phyloP scores from a whole-genome alignment of 2,329 filamentous ascomycete species.

The Verticillium albo-atrum region DNA sequence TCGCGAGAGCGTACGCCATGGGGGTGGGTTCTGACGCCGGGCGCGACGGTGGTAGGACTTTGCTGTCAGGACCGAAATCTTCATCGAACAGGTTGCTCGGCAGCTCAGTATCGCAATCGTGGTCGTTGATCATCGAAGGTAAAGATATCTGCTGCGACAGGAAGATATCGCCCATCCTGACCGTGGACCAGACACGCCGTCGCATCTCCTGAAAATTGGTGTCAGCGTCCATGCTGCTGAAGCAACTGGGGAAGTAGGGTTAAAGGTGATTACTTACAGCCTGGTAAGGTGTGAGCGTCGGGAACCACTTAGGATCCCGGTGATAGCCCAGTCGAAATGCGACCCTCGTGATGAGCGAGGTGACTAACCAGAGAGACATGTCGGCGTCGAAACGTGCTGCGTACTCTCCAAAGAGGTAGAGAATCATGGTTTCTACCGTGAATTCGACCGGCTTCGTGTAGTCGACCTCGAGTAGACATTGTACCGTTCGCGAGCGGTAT shows the following conservation, averaged over 20 bases:
- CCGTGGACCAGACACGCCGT: constrained; percentile 62
- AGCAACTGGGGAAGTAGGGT: not conserved
- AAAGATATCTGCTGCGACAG: constrained; percentile 72
- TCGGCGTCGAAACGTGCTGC: constrained; percentile 71
- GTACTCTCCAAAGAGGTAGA: constrained; percentile 74
- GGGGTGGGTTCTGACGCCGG: constrained; percentile 69
- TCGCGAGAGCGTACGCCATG: constrained; percentile 74
- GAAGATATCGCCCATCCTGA: constrained; percentile 69
- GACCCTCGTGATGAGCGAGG: constrained; percentile 49
- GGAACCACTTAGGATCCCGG: constrained; percentile 70
- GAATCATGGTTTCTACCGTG: constrained; percentile 72
- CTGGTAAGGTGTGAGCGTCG: constrained; percentile 67
- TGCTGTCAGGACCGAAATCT: constrained; percentile 67
- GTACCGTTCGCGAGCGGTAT: constrained; percentile 69
- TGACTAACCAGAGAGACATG: constrained; percentile 57
- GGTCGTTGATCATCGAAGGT: constrained; percentile 65
- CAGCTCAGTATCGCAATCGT: constrained; percentile 70
- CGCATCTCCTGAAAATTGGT: constrained; percentile 57
- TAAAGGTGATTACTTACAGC: constrained; percentile 41
- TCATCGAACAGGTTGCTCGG: constrained; percentile 79
- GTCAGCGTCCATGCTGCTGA: constrained; percentile 5
- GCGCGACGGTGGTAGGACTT: constrained; percentile 61
- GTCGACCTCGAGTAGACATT: constrained; percentile 71
- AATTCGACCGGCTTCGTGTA: constrained; percentile 71
- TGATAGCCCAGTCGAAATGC: constrained; percentile 72